Conservation (phyloP, 768 basidiomycete species). For the Suillus decipiens region DNA sequence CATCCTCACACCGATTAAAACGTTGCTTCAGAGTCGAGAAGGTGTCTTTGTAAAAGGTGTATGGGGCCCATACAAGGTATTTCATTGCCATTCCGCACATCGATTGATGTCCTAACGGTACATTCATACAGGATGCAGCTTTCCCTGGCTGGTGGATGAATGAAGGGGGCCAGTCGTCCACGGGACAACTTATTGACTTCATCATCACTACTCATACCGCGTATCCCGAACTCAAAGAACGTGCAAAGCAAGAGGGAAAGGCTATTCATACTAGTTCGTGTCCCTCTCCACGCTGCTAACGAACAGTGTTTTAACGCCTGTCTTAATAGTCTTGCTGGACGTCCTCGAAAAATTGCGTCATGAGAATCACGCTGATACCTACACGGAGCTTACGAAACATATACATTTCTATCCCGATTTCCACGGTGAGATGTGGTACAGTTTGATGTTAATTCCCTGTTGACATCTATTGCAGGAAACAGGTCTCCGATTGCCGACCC, state of each 20-base stretch:
- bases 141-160: constrained; percentile 99
- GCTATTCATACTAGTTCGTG: constrained; percentile 57
- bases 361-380: constrained; percentile 55
- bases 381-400: constrained; percentile 87
- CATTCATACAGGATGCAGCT: constrained; percentile 63
- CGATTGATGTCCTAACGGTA: constrained; percentile 13
- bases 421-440: constrained; percentile 56
- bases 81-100: constrained; percentile 9
- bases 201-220: constrained; percentile 92
- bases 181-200: constrained; percentile 93
- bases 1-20: not conserved
- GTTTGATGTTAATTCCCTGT: not conserved
- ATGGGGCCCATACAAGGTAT: constrained; percentile 87
- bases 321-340: constrained; percentile 63
- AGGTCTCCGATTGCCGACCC: constrained; percentile 95
- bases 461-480: constrained; percentile 61
- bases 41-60: constrained; percentile 89
- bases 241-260: constrained; percentile 58
- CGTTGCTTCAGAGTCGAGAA: constrained; percentile 59
- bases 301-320: not conserved
- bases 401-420: constrained; percentile 95
- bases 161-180: constrained; percentile 98
- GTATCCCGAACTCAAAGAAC: constrained; percentile 65
- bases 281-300: not conserved
- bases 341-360: constrained; percentile 65